Evolutionary conservation across 2,329 filamentous ascomycete species (phyloP), one percentile per base, ranked within the genome.

Genomic region (Diaporthe caulivora): DNA sequence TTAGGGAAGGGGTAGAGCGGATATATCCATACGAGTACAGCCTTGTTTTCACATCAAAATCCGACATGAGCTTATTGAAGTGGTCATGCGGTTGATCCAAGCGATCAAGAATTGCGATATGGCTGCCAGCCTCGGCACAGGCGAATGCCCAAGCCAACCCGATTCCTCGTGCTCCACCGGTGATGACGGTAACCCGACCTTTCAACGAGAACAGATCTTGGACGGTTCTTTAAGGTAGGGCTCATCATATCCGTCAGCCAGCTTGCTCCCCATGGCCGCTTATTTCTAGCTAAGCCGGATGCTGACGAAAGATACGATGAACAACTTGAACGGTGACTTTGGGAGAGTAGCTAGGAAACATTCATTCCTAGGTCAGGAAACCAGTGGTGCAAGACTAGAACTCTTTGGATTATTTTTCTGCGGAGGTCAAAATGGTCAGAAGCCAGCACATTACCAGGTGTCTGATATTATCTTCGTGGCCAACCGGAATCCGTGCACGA

Each of bases 131-230:
- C 75, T 89, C 87, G 55, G 87, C 78, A 3, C 88, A 81, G 3
- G 86, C 87, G 44, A 81, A 81, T 4, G 87, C 84, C 15, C 89
- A 82, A 26, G 84, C 85, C 53, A 89, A 84, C 17, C 88, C 87
- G 0, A 89, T 81, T 17, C 87, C 87, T n/a, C 86, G 84, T 13
- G 83, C 87, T 51, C 85, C 87, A 10, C 87, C 87, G 0, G 87
- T 89, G 49, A 89, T 87, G 54, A 82, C 83, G 26, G 85, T 80
- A 0, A 85, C 87, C 77, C 68, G 68, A 18, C 72, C 72, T 42
- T 72, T 74, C 47, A 72, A 40, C 9, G 68, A 72, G 24, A 74
- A 47, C 1, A 74, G 68, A 26, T 72, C 57, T 24, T 72, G 68
- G 1, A 74, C 69, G 24, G 72, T n/a, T 3, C 72, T 57, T 26